A percentile compares a stretch with the other conserved stretches of the same genome.
Conservation (phyloP, 441 rosid species). For the Rhodomyrtus psidioides region DNA sequence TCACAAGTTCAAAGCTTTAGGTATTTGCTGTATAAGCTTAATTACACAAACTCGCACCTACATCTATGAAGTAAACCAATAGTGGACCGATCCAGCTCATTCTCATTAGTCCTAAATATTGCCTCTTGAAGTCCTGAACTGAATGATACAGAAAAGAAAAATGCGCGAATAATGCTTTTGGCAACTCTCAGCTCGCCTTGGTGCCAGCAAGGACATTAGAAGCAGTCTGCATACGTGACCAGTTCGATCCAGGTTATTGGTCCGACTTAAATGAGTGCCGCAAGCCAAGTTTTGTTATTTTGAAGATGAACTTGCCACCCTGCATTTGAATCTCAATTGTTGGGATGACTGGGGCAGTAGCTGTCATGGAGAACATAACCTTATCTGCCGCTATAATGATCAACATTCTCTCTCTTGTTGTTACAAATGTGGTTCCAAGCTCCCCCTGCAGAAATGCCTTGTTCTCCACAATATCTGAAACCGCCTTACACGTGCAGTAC, state of each 20-base stretch:
- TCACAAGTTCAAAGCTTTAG: background rate
- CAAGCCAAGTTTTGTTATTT: background rate
- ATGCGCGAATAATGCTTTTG: background rate
- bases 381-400: background rate
- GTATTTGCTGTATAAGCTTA: background rate
- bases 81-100: background rate
- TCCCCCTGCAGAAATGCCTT: background rate
- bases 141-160: background rate
- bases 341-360: background rate
- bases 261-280: background rate
- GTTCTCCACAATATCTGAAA: background rate
- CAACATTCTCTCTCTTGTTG: background rate
- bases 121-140: background rate
- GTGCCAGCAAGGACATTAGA: background rate
- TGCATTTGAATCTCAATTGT: background rate
- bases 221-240: rapidly evolving
- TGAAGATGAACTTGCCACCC: background rate
- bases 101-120: background rate
- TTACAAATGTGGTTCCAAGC: too few relatives aligned
- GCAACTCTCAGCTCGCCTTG: background rate
- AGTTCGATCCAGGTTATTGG: background rate
- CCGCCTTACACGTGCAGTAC: too few relatives aligned
- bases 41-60: background rate
- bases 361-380: background rate
- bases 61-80: background rate